These are phyloP conservation scores for Colletotrichum eremochloae DNA, from an alignment of 2,329 filamentous ascomycete species.

Conservation along the genomic window DNA sequence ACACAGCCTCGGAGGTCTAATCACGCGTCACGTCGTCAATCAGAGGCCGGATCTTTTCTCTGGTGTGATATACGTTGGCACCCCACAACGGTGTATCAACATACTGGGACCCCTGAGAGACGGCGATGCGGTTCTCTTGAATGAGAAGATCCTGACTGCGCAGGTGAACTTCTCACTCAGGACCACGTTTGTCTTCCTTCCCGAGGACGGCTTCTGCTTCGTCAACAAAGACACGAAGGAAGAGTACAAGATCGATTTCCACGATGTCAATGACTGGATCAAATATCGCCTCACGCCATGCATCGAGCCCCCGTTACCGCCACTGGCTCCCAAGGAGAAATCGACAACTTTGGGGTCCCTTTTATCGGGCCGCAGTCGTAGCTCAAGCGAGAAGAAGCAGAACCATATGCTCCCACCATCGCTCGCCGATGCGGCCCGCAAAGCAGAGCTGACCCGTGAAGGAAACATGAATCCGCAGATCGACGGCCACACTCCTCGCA, in stretches of 20 bases:
- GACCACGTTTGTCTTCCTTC: constrained; percentile 86
- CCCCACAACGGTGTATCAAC: constrained; percentile 89
- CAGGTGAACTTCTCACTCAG: constrained; percentile 94
- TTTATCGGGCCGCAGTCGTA: constrained; percentile 62
- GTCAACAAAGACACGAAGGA: constrained; percentile 85
- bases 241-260: constrained; percentile 87
- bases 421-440: constrained; percentile 47
- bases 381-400: constrained; percentile 53
- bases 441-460: constrained; percentile 51
- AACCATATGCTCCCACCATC: constrained; percentile 42
- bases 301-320: constrained; percentile 75
- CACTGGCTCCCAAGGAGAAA: constrained; percentile 58
- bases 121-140: constrained; percentile 91
- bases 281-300: constrained; percentile 84
- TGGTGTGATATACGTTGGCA: constrained; percentile 87
- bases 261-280: constrained; percentile 83
- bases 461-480: constrained; percentile 63
- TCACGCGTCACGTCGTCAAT: constrained; percentile 90
- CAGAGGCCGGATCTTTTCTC: constrained; percentile 86
- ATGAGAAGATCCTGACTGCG: constrained; percentile 89
- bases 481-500: constrained; percentile 46
- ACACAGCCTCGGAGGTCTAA: constrained; percentile 88
- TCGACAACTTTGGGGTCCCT: constrained; percentile 59
- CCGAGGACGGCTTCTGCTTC: constrained; percentile 89
- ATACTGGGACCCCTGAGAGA: constrained; percentile 91